Base-by-base conservation (phyloP, 2,329 filamentous ascomycete species). In the Fusarium chuoi region DNA sequence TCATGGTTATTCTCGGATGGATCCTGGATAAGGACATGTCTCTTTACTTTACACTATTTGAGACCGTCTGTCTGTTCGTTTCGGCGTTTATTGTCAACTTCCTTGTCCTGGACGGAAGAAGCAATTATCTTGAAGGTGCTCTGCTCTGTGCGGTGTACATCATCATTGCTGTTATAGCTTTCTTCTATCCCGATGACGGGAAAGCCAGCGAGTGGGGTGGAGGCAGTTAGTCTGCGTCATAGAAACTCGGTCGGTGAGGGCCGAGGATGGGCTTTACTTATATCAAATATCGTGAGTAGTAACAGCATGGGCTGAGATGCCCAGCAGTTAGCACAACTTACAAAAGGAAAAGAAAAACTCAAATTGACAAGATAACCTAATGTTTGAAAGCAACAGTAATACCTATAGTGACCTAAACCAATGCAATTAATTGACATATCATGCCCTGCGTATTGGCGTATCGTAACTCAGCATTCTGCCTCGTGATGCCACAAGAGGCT, bases 71-170 rank as follows among this genome's bases (percentile, higher is more conserved):
- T 64, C 89, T 97, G 78, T 97, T 97, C 82, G 90, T 96, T 58
- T 93, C 91, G 58, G 91, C 94, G 13, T 91, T 97, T 73, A 94
- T 97, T 71, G 93, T 96, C 82, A 96, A 96, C 83, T 97, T 96
- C 80, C 84, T 97, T 68, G 94, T 97, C 55, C 85, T 96, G 69
- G 94, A 97, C 78, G 94, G 94, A 17, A 89, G 94, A 80, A 94
- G 92, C 80, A 97, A 97, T 80, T 97, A 96, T 78, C 89, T 97
- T 18, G 94, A 97, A 83, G 94, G 94, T 20, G 91, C 91, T 4
- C 80, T 93, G 46, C 81, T 93, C 35, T 90, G 90, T 73, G 88
- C 90, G 2, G 89, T 90, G 7, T 93, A 93, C 78, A 83, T 93
- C 56, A 93, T 93, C 68, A 93, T 93, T 73, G 87, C 86, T 3